Conservation (phyloP, 768 basidiomycete genomes). For the Amanita rubescens region DNA sequence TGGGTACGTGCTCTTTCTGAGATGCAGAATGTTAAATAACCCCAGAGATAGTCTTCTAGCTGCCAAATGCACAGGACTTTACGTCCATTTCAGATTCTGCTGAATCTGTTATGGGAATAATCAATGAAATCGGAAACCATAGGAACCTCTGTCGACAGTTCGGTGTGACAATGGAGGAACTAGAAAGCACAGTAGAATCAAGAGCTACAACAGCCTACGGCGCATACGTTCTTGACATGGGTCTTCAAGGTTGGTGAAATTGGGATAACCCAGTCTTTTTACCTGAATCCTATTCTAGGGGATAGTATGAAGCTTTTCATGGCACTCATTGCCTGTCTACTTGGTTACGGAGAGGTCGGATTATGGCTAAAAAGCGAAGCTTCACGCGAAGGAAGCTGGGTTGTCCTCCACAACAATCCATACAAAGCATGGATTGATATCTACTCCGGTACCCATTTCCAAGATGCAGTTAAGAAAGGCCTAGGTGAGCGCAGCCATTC, state of each 20-base stretch:
- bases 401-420: slow-evolving; percentile 58
- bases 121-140: slow-evolving; percentile 69
- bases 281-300: slow-evolving; percentile 31
- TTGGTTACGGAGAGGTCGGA: slow-evolving; percentile 92
- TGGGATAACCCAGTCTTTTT: neutral
- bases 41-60: slow-evolving; percentile 52
- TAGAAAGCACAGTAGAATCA: slow-evolving; percentile 58
- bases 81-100: slow-evolving; percentile 55
- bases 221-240: slow-evolving; percentile 75
- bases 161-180: slow-evolving; percentile 53
- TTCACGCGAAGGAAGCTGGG: slow-evolving; percentile 40
- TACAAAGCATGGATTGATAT: slow-evolving; percentile 76
- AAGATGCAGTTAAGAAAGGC: slow-evolving; percentile 63
- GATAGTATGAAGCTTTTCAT: slow-evolving; percentile 69
- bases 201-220: slow-evolving; percentile 80
- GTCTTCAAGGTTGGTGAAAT: slow-evolving; percentile 47
- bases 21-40: neutral
- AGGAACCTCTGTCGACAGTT: slow-evolving; percentile 62
- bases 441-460: slow-evolving; percentile 67
- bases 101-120: slow-evolving; percentile 53
- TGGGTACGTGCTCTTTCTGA: slow-evolving; percentile 29
- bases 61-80: slow-evolving; percentile 66
- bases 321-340: slow-evolving; percentile 76
- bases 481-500: slow-evolving; percentile 45
- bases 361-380: slow-evolving; percentile 67